Conservation (phyloP, 1,284 basidiomycete species). For the Meripilus lineatus region DNA sequence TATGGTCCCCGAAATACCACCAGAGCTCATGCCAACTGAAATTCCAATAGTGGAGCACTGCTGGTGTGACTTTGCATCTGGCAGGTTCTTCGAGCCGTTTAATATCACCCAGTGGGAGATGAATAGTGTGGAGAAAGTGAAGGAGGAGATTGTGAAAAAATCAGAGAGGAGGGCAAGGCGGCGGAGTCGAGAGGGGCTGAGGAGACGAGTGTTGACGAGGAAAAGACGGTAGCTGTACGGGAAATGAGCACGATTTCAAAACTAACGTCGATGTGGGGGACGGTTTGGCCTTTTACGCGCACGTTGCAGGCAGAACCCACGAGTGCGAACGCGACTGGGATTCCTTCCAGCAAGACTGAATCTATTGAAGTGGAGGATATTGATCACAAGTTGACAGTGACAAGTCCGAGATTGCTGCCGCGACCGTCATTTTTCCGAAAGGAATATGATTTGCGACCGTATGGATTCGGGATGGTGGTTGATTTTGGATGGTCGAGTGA, state of each 20-base stretch:
- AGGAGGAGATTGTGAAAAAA: conserved; percentile 33
- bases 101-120: conserved; percentile 70
- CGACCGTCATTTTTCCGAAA: conserved; percentile 34
- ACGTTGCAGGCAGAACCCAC: too few relatives aligned
- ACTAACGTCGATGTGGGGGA: conserved; percentile 8
- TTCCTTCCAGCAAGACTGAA: too few relatives aligned
- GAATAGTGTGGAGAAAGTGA: conserved; percentile 47
- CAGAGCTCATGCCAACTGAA: conserved; percentile 32
- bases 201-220: too few relatives aligned
- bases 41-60: conserved; percentile 68
- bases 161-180: conserved; percentile 23
- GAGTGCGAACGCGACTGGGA: too few relatives aligned
- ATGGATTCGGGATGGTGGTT: conserved; percentile 64
- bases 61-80: conserved; percentile 69
- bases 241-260: too few relatives aligned
- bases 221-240: too few relatives aligned
- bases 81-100: conserved; percentile 64
- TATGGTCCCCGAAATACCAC: conserved; percentile 24
- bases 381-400: too few relatives aligned
- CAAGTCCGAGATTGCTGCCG: too few relatives aligned
- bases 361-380: too few relatives aligned
- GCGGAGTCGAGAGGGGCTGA: not conserved
- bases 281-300: conserved; percentile 10
- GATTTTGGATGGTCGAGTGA: conserved; percentile 63
- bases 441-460: conserved; percentile 66